Evolutionary conservation across 2,329 filamentous ascomycete species (phyloP).

Genomic region (Scedosporium boydii): DNA sequence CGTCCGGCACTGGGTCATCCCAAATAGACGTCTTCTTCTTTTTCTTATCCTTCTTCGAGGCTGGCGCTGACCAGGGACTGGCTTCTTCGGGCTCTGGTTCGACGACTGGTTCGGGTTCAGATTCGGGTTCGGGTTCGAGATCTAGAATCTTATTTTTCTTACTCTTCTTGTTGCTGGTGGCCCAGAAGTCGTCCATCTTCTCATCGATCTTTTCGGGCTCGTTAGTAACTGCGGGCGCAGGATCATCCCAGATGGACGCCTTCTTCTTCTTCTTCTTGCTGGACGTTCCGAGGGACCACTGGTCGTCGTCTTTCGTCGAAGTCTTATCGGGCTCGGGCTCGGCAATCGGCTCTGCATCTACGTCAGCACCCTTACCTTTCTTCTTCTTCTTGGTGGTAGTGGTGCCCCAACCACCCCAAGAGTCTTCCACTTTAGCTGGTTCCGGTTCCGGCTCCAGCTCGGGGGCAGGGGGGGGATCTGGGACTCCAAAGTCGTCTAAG

Average conservation of each 20-base stretch:
- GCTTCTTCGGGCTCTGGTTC: conserved; percentile 11
- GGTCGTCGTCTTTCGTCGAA: conserved; percentile 10
- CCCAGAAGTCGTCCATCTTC: conserved; percentile 11
- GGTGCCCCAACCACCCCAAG: conserved; percentile 20
- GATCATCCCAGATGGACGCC: conserved; percentile 3
- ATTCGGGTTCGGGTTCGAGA: conserved; percentile 17
- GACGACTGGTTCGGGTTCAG: conserved; percentile 10
- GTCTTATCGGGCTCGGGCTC: conserved; percentile 10
- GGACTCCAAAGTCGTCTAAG: conserved; percentile 1
- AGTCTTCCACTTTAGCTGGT: conserved; percentile 15
- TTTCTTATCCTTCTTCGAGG: conserved; percentile 18
- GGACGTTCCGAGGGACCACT: not conserved
- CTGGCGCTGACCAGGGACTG: conserved; percentile 7
- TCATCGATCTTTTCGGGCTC: conserved; percentile 1
- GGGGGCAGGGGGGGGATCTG: conserved; percentile 8
- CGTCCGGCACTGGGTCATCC: conserved; percentile 15
- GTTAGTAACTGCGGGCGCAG: not conserved
- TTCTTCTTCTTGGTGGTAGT: conserved; percentile 21
- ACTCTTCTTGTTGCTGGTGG: conserved; percentile 18
- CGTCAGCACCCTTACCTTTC: conserved; percentile 19
- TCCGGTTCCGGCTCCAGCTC: conserved; percentile 14
- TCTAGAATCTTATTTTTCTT: conserved; percentile 20
- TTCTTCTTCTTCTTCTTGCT: conserved; percentile 13
- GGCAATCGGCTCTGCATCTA: conserved; percentile 10
- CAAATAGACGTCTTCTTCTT: conserved; percentile 20